These are phyloP conservation scores for Malus orientalis DNA, from an alignment of 306 rosid genomes.

Conservation along the genomic window DNA sequence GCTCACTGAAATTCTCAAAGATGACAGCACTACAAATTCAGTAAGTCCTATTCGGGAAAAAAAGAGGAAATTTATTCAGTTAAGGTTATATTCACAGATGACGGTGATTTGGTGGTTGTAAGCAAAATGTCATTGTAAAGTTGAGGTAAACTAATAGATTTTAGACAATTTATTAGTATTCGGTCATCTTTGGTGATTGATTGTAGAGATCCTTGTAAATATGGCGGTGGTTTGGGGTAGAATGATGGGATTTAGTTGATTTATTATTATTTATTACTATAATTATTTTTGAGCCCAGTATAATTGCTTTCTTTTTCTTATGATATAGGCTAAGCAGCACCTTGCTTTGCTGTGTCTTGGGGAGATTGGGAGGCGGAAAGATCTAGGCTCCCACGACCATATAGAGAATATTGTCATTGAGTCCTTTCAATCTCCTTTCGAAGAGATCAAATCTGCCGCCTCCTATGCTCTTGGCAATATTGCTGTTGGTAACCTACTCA, in stretches of 20 bases:
- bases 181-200: too few species aligned
- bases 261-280: neutral
- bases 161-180: neutral
- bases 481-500: conserved; percentile 94
- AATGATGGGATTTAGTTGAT: neutral
- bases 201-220: too few species aligned
- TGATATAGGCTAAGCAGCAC: conserved; percentile 87
- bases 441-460: conserved; percentile 98
- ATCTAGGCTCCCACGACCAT: conserved; percentile 72
- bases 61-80: neutral
- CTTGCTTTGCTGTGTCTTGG: conserved; percentile 91
- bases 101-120: neutral
- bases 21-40: conserved; percentile 70
- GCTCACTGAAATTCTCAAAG: conserved; percentile 89
- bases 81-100: neutral
- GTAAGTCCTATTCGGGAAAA: conserved; percentile 26
- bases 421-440: conserved; percentile 97
- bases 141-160: neutral
- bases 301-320: conserved; percentile 7
- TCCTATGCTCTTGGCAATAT: conserved; percentile 98
- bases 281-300: conserved; percentile 2
- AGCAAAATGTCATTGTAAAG: neutral
- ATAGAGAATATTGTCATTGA: conserved; percentile 95
- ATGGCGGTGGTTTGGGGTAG: neutral
- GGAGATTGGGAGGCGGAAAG: conserved; percentile 96